phyloP scores from a whole-genome alignment of 192 early-diverging fungal species.

The Coemansia sp. region DNA sequence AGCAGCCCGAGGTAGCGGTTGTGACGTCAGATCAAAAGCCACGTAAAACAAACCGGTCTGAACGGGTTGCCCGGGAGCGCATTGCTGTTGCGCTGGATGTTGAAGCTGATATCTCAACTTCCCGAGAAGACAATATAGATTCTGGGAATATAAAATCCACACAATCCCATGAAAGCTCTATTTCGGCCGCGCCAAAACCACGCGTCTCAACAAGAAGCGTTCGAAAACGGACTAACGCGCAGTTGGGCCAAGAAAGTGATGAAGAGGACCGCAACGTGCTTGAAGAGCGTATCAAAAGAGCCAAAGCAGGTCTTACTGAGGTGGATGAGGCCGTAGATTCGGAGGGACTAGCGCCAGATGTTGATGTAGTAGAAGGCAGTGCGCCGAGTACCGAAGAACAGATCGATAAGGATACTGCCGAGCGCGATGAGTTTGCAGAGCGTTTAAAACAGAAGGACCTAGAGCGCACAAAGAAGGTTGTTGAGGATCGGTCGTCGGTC shows the following conservation, averaged over 20 bases:
- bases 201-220: not conserved
- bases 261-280: conserved; percentile 60
- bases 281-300: conserved; percentile 55
- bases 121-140: too few species aligned
- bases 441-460: conserved; percentile 80
- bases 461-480: conserved; percentile 66
- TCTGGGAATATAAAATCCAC: too few species aligned
- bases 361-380: conserved; percentile 26
- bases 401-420: conserved; percentile 67
- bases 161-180: too few species aligned
- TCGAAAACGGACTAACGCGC: conserved; percentile 40
- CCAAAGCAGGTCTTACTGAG: conserved; percentile 51
- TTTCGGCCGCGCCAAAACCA: too few species aligned
- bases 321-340: conserved; percentile 33
- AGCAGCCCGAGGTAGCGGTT: not conserved
- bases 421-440: conserved; percentile 89
- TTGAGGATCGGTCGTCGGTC: conserved; percentile 29
- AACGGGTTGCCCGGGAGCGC: not conserved
- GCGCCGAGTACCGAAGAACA: conserved; percentile 39
- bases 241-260: conserved; percentile 56
- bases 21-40: not conserved
- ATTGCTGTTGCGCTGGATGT: too few species aligned
- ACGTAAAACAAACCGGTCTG: not conserved
- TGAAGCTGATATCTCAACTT: too few species aligned
- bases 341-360: conserved; percentile 10